Evolutionary conservation across 75 land plant species (phyloP).

Genomic region (Cunninghamia lanceolata): DNA sequence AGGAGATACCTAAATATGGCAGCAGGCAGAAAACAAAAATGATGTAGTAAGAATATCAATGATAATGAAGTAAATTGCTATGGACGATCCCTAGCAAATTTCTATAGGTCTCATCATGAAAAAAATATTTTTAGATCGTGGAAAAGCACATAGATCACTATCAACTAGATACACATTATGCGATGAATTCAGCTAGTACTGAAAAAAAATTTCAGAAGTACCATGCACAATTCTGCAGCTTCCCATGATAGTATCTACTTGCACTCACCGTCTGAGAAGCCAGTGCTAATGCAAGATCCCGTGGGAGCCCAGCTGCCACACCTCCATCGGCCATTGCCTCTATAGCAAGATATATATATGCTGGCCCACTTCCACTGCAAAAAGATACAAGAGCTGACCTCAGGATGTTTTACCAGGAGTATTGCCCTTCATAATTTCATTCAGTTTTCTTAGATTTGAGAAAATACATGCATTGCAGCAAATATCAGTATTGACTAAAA

Average conservation of each 20-base stretch:
- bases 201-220: background rate
- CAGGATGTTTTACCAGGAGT: background rate
- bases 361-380: slow-evolving; percentile 97
- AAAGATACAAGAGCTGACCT: background rate
- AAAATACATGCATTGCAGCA: background rate
- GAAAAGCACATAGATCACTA: background rate
- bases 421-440: background rate
- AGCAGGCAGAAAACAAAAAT: background rate
- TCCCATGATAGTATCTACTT: background rate
- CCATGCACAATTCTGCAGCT: background rate
- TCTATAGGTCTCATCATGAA: background rate
- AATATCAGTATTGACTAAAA: background rate
- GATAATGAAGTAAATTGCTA: background rate
- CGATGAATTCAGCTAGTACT: background rate
- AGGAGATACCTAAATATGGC: background rate
- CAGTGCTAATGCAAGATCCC: slow-evolving; percentile 76
- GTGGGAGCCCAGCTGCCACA: slow-evolving; percentile 96
- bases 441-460: background rate
- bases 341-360: slow-evolving; percentile 86
- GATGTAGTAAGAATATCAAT: background rate
- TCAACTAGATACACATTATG: background rate
- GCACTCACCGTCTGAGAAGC: slow-evolving; percentile 90
- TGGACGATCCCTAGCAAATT: background rate
- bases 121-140: background rate
- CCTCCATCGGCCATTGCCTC: slow-evolving; percentile 99